These are phyloP conservation scores for Elongisporangium anandrum DNA, from an alignment of 352 stramenopile species.

Conservation along the genomic window DNA sequence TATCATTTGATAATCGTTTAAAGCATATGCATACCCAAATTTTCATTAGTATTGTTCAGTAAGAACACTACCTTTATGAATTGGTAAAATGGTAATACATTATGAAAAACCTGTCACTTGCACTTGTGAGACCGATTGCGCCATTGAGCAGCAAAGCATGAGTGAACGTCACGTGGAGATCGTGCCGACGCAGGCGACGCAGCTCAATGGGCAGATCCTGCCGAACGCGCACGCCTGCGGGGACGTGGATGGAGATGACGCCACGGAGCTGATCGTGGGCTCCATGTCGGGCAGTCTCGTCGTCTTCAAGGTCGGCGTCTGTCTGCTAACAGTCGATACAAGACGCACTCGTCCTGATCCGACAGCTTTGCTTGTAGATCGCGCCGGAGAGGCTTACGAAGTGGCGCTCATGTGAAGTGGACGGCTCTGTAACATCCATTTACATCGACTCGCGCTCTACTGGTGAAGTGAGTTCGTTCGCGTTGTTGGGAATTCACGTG, in stretches of 20 bases:
- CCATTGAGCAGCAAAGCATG: background rate
- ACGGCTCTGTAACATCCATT: constrained; percentile 71
- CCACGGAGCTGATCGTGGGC: constrained; percentile 62
- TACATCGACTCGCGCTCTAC: constrained; percentile 36
- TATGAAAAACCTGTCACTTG: constrained; percentile 2
- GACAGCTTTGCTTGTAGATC: constrained; percentile 24
- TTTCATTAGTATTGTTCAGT: no score
- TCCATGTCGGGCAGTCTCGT: constrained; percentile 54
- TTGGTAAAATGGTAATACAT: background rate
- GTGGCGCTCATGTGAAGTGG: constrained; percentile 51
- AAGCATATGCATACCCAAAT: background rate
- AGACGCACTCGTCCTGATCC: background rate
- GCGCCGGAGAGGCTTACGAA: constrained; percentile 41
- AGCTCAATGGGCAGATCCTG: constrained; percentile 66
- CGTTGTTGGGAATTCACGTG: background rate
- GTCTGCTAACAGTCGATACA: background rate
- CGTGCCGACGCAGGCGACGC: constrained; percentile 46
- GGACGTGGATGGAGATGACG: constrained; percentile 64
- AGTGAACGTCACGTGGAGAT: constrained; percentile 49
- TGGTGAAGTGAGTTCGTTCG: constrained; percentile 28
- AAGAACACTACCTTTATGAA: no score
- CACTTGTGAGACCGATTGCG: background rate
- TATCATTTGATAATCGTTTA: background rate
- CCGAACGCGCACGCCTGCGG: constrained; percentile 60
- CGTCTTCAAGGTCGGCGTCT: constrained; percentile 54